Percentiles rank a stretch among this genome's conserved stretches.
These are phyloP conservation scores for Aspergillus sclerotialis DNA, from an alignment of 2,329 filamentous ascomycete genomes.

Conservation along the genomic window DNA sequence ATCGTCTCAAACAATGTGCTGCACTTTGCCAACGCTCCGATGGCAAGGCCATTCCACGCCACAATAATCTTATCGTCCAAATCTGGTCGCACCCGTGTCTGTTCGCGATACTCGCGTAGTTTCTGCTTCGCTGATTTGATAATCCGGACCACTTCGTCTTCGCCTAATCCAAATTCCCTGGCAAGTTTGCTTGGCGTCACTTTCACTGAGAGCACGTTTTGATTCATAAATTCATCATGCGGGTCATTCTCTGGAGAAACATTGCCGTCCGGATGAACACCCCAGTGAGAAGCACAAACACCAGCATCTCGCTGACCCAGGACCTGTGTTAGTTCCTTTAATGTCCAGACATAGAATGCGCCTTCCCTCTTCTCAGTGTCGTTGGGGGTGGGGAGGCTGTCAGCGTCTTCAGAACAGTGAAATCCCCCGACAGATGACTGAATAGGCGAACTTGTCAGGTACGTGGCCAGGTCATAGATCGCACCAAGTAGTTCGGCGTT, in stretches of 20 bases:
- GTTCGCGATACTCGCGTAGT: constrained; percentile 64
- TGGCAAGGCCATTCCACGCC: constrained; percentile 81
- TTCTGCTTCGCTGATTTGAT: constrained; percentile 61
- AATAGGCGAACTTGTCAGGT: constrained; percentile 68
- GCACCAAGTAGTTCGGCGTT: constrained; percentile 68
- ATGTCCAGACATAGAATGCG: constrained; percentile 90
- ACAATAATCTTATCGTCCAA: constrained; percentile 85
- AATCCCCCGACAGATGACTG: constrained; percentile 66
- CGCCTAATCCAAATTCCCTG: constrained; percentile 65
- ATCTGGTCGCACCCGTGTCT: constrained; percentile 66
- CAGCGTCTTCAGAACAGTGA: constrained; percentile 82
- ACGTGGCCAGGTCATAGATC: constrained; percentile 77
- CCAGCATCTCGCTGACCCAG: constrained; percentile 62
- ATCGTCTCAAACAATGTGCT: constrained; percentile 60
- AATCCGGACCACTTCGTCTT: constrained; percentile 60
- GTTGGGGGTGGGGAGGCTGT: constrained; percentile 67
- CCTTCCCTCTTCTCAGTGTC: constrained; percentile 82
- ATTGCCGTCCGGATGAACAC: constrained; percentile 77
- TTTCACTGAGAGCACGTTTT: constrained; percentile 75
- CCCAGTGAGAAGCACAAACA: constrained; percentile 77
- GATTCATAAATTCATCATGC: constrained; percentile 88
- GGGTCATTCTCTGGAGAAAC: constrained; percentile 75
- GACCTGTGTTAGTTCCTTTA: constrained; percentile 74
- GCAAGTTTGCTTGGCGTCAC: constrained; percentile 63
- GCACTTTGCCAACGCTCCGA: constrained; percentile 71